Evolutionary conservation across 148 eudicot genomes (phyloP), one percentile per base, ranked within the genome.

Genomic region (Cornus florida): DNA sequence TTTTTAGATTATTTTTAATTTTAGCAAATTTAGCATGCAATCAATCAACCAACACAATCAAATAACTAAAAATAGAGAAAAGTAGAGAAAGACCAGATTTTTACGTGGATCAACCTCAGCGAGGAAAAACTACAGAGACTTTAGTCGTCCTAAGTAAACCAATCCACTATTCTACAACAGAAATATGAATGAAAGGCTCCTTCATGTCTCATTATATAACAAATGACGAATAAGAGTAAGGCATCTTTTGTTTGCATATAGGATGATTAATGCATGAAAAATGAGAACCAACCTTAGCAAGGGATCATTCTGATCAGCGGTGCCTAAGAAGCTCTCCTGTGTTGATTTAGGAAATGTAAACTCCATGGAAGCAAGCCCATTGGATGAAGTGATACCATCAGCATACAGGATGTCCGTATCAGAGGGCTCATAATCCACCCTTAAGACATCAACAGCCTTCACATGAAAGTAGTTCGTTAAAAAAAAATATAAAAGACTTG

Each of bases 391-490:
- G 38, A 91, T 76, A 59, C 92, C 92, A 75, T 89, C 92, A 22
- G 91, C 91, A 83, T 84, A 82, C 76, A 90, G 66, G 82, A 92
- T 89, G 75, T 92, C 97, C 20, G 78, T 82, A 62, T 92, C 94
- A 75, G 97, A 91, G 41, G 97, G 97, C 81, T 92, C 92, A 65
- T 89, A 92, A 67, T 89, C 89, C 39, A 76, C 77, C 80, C 87
- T 84, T 48, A 91, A 86, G 78, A 94, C 86, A 84, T 94, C 94
- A 77, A 81, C 86, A 71, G 93, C 98, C 98, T 93, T 83, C 77
- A 86, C 65, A 71, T 70, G 67, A 70, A 59, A 67, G 31, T 43
- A 67, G 64, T 24, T 60, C 67, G 62, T 22, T 71, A 39, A 72
- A 71, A 70, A 59, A 35, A 35, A 35, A 35, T 35, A 35, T 35